A percentile compares a stretch with the other conserved stretches of the same genome.
These are phyloP conservation scores for Mortierella sp. DNA, from an alignment of 371 early-diverging fungal genomes.

Conservation along the genomic window DNA sequence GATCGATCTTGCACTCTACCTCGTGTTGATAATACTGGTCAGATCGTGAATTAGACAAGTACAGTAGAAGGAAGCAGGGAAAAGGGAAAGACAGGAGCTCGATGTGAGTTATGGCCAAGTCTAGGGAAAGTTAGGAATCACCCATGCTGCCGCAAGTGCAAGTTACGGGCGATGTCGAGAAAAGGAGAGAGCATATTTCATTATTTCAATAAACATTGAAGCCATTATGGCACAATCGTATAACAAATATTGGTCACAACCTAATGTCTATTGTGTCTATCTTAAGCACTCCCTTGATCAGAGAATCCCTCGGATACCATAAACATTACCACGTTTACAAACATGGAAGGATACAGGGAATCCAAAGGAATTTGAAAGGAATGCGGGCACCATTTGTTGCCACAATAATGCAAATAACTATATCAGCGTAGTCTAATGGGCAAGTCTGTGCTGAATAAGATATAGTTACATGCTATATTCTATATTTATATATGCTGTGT, in stretches of 20 bases:
- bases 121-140: neutral
- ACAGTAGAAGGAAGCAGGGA: neutral
- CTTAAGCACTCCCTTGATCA: no score
- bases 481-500: neutral
- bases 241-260: no score
- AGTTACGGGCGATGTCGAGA: neutral
- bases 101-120: neutral
- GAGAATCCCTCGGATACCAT: no score
- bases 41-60: no score
- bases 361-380: neutral
- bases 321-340: no score
- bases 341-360: no score
- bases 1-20: no score
- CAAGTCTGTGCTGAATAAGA: no score
- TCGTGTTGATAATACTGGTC: no score
- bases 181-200: neutral
- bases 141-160: neutral
- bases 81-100: neutral
- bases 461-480: neutral
- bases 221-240: constrained; percentile 1
- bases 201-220: neutral
- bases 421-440: no score
- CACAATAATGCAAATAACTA: no score
- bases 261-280: no score
- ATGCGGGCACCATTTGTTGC: neutral